A percentile compares a stretch with the other conserved stretches of the same genome.
phyloP scores from a whole-genome alignment of 192 early-diverging fungal species.

The Spinellus fusiger region DNA sequence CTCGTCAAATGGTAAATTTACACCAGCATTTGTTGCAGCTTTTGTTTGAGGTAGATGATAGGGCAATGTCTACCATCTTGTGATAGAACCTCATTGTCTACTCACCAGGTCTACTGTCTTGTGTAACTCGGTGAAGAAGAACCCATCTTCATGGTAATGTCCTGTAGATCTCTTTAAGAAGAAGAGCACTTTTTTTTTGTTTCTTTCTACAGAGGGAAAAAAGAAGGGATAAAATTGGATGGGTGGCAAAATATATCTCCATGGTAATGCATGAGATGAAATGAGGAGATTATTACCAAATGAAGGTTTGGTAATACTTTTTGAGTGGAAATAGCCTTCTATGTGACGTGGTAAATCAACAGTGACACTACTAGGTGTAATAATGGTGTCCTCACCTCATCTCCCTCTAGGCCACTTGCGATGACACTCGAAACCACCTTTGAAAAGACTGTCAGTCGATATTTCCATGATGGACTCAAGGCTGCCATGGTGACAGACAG shows the following conservation, averaged over 20 bases:
- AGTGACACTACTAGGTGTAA: not conserved
- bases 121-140: too few species aligned
- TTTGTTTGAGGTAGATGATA: too few species aligned
- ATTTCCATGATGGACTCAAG: conserved; percentile 38
- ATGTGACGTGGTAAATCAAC: not conserved
- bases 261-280: not conserved
- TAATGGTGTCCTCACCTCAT: too few species aligned
- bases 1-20: too few species aligned
- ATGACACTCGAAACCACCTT: conserved; percentile 10
- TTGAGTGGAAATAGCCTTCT: not conserved
- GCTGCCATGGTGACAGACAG: conserved; percentile 55
- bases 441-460: conserved; percentile 8
- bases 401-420: not conserved
- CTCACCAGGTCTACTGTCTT: too few species aligned
- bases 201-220: too few species aligned
- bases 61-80: too few species aligned
- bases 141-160: too few species aligned
- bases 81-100: too few species aligned
- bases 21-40: too few species aligned
- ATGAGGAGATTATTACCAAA: not conserved
- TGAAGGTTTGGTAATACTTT: not conserved
- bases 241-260: not conserved
- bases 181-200: too few species aligned
- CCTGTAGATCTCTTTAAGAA: too few species aligned
- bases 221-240: not conserved